Conservation (phyloP, 2,329 filamentous ascomycete species). For the Fulvia fulva region DNA sequence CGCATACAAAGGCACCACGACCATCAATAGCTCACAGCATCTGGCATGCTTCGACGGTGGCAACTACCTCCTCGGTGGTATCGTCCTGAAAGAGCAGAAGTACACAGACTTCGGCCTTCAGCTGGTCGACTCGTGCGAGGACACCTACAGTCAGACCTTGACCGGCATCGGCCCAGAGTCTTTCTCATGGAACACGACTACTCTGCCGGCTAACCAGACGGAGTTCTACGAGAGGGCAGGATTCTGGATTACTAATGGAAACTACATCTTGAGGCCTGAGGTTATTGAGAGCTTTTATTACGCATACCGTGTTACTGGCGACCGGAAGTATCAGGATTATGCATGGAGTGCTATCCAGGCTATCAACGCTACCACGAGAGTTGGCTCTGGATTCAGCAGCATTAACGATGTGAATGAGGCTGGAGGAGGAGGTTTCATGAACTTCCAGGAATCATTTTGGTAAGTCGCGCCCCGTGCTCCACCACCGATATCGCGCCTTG, state of each 20-base stretch:
- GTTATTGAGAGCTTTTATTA: conserved; percentile 26
- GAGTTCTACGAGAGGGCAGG: conserved; percentile 64
- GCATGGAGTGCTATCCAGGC: conserved; percentile 18
- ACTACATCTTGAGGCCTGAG: conserved; percentile 63
- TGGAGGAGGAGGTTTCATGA: conserved; percentile 49
- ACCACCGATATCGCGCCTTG: conserved; percentile 33
- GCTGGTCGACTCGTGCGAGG: conserved; percentile 68
- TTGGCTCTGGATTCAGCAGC: conserved; percentile 15
- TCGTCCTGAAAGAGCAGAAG: conserved; percentile 59
- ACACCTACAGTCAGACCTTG: conserved; percentile 64
- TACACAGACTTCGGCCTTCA: conserved; percentile 72
- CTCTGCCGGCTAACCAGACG: conserved; percentile 37
- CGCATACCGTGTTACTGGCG: conserved; percentile 21
- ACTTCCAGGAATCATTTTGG: conserved; percentile 83
- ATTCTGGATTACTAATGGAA: conserved; percentile 62
- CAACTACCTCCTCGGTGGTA: conserved; percentile 77
- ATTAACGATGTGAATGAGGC: conserved; percentile 16
- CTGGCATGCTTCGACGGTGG: conserved; percentile 80
- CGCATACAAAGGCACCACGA: conserved; percentile 47
- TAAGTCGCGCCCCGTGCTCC: conserved; percentile 32
- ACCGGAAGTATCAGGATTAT: conserved; percentile 21
- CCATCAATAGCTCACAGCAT: conserved; percentile 41
- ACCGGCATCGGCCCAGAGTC: conserved; percentile 74
- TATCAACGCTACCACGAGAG: conserved; percentile 13
- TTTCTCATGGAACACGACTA: conserved; percentile 38